Evolutionary conservation across 495 filamentous ascomycete species (phyloP), one percentile per base, ranked within the genome.

Genomic region (Aspergillus bertholletiae): DNA sequence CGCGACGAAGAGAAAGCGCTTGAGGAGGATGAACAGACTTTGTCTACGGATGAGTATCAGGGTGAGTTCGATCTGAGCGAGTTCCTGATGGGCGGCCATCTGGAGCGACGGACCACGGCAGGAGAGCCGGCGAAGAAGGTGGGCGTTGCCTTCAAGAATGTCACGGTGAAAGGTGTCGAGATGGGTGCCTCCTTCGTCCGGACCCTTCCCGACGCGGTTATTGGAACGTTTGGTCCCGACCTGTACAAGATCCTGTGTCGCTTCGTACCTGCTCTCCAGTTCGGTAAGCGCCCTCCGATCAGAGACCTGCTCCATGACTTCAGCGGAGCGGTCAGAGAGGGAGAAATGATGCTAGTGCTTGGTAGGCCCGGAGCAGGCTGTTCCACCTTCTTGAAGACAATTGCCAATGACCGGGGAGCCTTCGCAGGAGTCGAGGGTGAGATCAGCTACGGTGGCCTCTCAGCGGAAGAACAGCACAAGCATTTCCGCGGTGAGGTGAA

Each of bases 161-260:
- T 93, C 32, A 89, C 81, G 0, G 90, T 93, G 32, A 85, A 88
- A 67, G 90, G 89, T 35, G 73, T 87, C 8, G 80, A 84, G 50
- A 82, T 82, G 8, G 84, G 82, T 2, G 76, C 87, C 0, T 81
- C 80, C 1, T 88, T 88, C 56, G 88, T 89, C 17, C 82, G 84
- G 17, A 90, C 89, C 0, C 74, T 95, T 0, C 89, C 89, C 3
- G 80, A 89, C 60, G 89, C 89, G 5, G 79, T 95, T 47, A 51
- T 90, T n/a, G 87, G 89, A 5, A 91, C 88, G 0, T 93, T 95
- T 66, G 90, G 90, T 0, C 89, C 89, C 0, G 90, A 95, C 72
- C 65, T 93, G 12, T 95, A 91, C 59, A 77, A 75, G 15, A 72
- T 89, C n/a, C 55, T 92, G 22, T 79, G 80, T 37, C 66, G 74